Conservation (phyloP, 257 asterid species). For the Orobanche coerulescens region DNA sequence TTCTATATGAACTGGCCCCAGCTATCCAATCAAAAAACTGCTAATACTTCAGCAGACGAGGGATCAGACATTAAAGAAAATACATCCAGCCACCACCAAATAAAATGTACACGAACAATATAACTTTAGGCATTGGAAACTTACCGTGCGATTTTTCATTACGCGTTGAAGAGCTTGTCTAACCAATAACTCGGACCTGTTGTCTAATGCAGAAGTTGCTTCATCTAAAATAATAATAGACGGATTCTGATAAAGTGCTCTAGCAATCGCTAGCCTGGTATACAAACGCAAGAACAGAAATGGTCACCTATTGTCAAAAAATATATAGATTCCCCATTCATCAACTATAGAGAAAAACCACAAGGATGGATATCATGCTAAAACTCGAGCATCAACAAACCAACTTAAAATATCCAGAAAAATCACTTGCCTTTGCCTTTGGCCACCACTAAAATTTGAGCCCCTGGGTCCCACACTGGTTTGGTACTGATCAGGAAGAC, state of each 20-base stretch:
- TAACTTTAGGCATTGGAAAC: conserved; percentile 6
- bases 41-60: no score
- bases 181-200: conserved; percentile 75
- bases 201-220: conserved; percentile 93
- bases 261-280: conserved; percentile 81
- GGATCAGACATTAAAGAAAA: neutral
- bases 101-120: neutral
- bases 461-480: conserved; percentile 87
- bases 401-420: neutral
- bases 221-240: conserved; percentile 88
- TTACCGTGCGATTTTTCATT: conserved; percentile 80
- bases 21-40: no score
- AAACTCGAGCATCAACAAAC: neutral
- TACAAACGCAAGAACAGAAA: neutral
- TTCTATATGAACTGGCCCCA: no score
- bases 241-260: conserved; percentile 87
- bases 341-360: no score
- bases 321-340: neutral
- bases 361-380: neutral
- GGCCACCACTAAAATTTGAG: conserved; percentile 87
- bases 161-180: conserved; percentile 79
- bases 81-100: no score
- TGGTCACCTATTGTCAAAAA: neutral
- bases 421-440: conserved; percentile 62
- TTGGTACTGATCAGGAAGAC: conserved; percentile 59